These are phyloP conservation scores for Daedaleopsis nitida DNA, from an alignment of 768 basidiomycete species.

Conservation along the genomic window DNA sequence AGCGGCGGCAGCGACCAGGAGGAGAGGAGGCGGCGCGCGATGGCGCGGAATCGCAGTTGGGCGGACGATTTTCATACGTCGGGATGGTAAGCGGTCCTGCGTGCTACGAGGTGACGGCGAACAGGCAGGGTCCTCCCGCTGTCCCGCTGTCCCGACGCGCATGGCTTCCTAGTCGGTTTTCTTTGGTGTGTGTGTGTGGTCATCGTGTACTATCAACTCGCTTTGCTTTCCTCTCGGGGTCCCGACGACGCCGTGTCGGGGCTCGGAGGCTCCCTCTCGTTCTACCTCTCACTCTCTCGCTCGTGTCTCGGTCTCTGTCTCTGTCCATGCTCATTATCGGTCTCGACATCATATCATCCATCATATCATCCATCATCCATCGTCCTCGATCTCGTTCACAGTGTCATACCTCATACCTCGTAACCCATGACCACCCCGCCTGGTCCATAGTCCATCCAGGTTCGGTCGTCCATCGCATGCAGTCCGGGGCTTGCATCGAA, in stretches of 20 bases:
- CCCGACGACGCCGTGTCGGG: conserved; percentile 1
- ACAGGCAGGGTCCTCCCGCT: not conserved
- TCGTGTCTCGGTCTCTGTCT: not conserved
- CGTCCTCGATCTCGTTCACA: not conserved
- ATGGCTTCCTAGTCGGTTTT: not conserved
- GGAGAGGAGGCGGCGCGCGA: conserved; percentile 42
- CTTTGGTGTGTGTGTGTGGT: conserved; percentile 10
- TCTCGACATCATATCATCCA: not conserved
- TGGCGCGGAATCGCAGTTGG: conserved; percentile 69
- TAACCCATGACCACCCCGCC: not conserved
- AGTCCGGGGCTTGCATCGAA: not conserved
- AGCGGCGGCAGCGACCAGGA: conserved; percentile 36
- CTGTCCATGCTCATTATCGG: not conserved
- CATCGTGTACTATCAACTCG: conserved; percentile 19
- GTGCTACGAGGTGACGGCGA: not conserved
- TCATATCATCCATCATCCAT: not conserved
- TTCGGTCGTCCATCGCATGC: not conserved
- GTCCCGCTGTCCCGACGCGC: not conserved
- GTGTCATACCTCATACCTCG: not conserved
- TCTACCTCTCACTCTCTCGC: conserved; percentile 4
- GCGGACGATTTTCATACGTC: conserved; percentile 65
- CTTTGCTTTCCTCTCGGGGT: not conserved
- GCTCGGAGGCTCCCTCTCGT: conserved; percentile 4
- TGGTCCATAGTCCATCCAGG: not conserved
- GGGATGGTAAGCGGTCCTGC: conserved; percentile 53